Base-by-base conservation (phyloP, 495 filamentous ascomycete species). In the Podospora pseudopauciseta region DNA sequence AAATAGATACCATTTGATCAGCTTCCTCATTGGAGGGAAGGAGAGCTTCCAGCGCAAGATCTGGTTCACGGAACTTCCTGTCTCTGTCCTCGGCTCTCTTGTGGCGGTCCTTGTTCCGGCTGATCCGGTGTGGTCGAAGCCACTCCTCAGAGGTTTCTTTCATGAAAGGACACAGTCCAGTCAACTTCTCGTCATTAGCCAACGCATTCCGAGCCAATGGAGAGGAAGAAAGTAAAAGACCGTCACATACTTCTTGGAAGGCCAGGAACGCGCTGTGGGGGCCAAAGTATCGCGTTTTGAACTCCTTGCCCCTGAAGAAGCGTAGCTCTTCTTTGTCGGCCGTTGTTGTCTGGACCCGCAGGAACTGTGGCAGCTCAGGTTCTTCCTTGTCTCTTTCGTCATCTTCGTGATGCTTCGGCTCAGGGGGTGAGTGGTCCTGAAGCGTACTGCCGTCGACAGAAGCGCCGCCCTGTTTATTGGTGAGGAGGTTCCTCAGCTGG, bases 201-300 rank as follows among this genome's bases (percentile, higher is more conserved):
- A 3, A 26, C 23, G 23, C 63, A 44, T 59, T 6, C 49, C 27
- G 59, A 27, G 13, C 9, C 20, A 15, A 55, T 57, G n/a, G 44
- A 9, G 19, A 26, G 9, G 11, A 11, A 26, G 11, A 58, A 4
- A 54, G 28, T 30, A 18, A 57, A 26, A 30, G 5, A 59, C 23
- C 27, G 27, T 6, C 63, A 69, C 65, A 57, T 72, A 79, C 77
- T 39, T 80, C 79, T 23, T 72, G 65, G 58, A 80, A 80, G 30
- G 79, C 79, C 58, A 80, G 65, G 65, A 77, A 83, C 26, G 81
- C 81, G 67, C 81, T 85, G 60, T 83, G 79, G 0, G 82, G 82
- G 2, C 82, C 82, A 67, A 79, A 80, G 69, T 83, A 85, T 61
- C 81, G 79, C 6, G 80, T 82, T 71, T 81, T 82, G 71, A 82